These are phyloP conservation scores for Triangularia setosa DNA, from an alignment of 2,329 filamentous ascomycete genomes.

Conservation along the genomic window DNA sequence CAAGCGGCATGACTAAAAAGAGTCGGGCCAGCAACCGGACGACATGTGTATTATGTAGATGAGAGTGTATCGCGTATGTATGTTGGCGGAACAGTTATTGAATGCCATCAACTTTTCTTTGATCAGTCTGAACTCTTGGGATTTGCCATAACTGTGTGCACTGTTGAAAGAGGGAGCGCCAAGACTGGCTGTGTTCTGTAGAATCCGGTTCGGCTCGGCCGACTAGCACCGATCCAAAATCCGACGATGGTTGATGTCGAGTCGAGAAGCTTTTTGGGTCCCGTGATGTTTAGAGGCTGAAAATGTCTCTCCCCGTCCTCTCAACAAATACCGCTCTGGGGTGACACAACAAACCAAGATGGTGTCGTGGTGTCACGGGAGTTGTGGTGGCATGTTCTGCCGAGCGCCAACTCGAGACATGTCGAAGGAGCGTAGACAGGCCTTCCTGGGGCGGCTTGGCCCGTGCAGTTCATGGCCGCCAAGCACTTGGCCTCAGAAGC, in stretches of 20 bases:
- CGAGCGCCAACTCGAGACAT: too few species aligned
- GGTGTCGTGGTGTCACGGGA: not conserved
- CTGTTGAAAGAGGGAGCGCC: too few species aligned
- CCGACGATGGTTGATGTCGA: not conserved
- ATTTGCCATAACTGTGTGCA: too few species aligned
- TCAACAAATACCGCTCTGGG: not conserved
- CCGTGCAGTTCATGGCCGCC: not conserved
- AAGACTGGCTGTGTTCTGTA: not conserved
- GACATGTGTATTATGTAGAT: not conserved
- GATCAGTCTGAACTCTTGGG: not conserved
- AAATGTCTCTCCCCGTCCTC: not conserved
- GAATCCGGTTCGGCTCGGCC: not conserved
- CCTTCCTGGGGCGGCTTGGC: not conserved
- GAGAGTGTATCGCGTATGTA: not conserved
- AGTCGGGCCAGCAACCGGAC: not conserved
- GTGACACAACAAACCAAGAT: not conserved
- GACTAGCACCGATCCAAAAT: not conserved
- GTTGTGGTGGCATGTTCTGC: not conserved
- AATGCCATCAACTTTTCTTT: not conserved
- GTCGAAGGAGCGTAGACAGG: not conserved
- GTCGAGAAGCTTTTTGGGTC: not conserved
- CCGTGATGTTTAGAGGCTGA: not conserved
- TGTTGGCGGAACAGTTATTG: not conserved
- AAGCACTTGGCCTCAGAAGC: not conserved
- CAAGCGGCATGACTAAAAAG: constrained; percentile 59